Evolutionary conservation across 495 filamentous ascomycete species (phyloP), one percentile per base, ranked within the genome.

Genomic region (Astrothelium macrocarpum): DNA sequence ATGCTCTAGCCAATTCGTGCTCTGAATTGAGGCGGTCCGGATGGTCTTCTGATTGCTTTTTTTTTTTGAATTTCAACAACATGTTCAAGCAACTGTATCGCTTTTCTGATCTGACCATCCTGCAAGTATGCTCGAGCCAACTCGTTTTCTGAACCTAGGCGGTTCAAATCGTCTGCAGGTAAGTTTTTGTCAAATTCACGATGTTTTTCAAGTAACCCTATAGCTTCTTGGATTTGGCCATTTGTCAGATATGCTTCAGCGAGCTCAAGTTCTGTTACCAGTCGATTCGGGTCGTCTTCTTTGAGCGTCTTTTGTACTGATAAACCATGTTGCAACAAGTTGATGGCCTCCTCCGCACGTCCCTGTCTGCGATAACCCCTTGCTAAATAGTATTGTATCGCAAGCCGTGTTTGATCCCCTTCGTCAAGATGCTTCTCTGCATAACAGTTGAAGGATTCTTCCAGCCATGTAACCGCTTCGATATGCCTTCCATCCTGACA

Each of bases 381-480:
- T 1, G 59, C 64, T 75, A 78, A 59, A 76, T 75, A 7, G 25
- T 61, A 56, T 53, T 66, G 70, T 23, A 53, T 64, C 28, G 60
- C 60, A 14, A 69, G 61, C 53, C 65, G 65, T 20, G 36, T 59
- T 42, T 61, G 42, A 31, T 61, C 29, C 11, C 64, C 64, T 62
- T 28, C 56, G 0, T 58, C 34, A 12, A 56, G 26, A 0, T 0
- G 32, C 32, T 20, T 39, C 32, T 60, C 34, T 2, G 60, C 32
- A 32, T n/a, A 26, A 26, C 49, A 0, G n/a, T 20, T 20, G 43
- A 3, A 56, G n/a, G 49, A 26, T 29, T 56, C 49, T 2, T 56
- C 23, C 49, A 20, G 5, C 49, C 49, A 56, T 9, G 16, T 49
- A 56, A 56, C 49, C 26, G 66, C 62, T 62, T 70, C 63, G 29